Base-by-base conservation (phyloP, 169 alveolate species). In the Eimeria maxima region DNA sequence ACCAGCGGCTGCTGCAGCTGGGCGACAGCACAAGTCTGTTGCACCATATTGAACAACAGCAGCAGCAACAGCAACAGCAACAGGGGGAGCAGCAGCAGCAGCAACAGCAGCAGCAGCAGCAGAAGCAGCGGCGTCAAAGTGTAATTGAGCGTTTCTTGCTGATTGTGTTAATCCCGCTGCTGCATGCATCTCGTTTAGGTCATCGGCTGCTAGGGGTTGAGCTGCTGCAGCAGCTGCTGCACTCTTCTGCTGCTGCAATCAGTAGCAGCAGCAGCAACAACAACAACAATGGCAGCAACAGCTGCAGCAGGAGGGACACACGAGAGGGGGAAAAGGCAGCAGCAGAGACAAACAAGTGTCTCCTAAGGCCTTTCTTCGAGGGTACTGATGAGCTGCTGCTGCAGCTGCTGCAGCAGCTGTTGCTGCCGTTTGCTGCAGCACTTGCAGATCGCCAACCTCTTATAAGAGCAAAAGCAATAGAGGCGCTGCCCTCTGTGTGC, bases 401-500 rank as follows among this genome's bases (percentile, higher is more conserved):
- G 45, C 63, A 7, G 91, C 91, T 83, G 91, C 91, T 83, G 69
- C 91, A 27, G 91, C 91, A 83, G 91, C 91, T 83, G 73, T 74
- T 83, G 91, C 55, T 83, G 91, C 91, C 91, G 45, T 83, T 53
- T 55, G 69, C 91, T 83, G 91, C 91, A n/a, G 91, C 91, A 83
- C 73, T 83, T 11, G 55, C 8, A 53, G 91, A 83, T 55, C 44
- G 33, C 29, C 91, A 83, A 53, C 91, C 91, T 3, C 73, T 83
- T 11, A 45, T 83, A 16, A 24, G 91, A 20, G 91, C 91, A 29
- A 83, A 65, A 38, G 91, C 91, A 7, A 55, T 83, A 13, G 91
- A 83, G 91, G 91, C 91, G 33, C 74, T 83, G 74, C 91, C 91
- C 1, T n/a, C 69, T 83, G 73, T 83, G 1, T 83, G 91, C 74